A percentile compares a stretch with the other conserved stretches of the same genome.
phyloP scores from a whole-genome alignment of 2,329 filamentous ascomycete genomes.

The Claviceps africana region DNA sequence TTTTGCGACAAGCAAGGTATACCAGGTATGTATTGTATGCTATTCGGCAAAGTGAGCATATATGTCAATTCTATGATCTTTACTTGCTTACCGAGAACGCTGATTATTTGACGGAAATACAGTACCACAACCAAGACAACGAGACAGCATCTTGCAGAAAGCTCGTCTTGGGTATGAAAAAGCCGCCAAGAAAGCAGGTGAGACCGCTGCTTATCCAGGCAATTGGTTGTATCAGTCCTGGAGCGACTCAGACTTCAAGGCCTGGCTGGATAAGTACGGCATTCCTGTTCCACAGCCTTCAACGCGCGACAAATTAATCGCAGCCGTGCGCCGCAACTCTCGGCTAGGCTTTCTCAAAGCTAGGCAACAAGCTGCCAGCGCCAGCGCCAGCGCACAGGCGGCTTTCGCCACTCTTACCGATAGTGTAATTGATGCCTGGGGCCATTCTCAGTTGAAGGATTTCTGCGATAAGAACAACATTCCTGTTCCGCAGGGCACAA shows the following conservation, averaged over 20 bases:
- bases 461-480: constrained; percentile 88
- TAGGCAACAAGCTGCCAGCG: constrained; percentile 45
- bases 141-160: constrained; percentile 66
- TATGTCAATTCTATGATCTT: no score
- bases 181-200: constrained; percentile 57
- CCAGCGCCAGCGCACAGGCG: constrained; percentile 49
- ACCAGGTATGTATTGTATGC: constrained; percentile 33
- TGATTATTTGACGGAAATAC: not conserved
- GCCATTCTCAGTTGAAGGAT: constrained; percentile 76
- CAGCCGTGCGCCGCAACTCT: constrained; percentile 79
- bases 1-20: constrained; percentile 85
- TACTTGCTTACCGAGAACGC: not conserved
- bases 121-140: constrained; percentile 74
- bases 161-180: constrained; percentile 70
- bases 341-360: constrained; percentile 59
- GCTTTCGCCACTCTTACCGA: constrained; percentile 68
- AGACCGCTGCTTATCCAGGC: constrained; percentile 76
- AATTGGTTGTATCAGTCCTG: constrained; percentile 88
- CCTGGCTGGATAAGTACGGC: constrained; percentile 81
- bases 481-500: constrained; percentile 76
- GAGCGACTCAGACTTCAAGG: constrained; percentile 87
- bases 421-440: constrained; percentile 78
- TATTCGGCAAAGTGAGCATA: no score
- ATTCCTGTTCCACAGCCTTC: constrained; percentile 74
- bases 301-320: constrained; percentile 75